Percentiles rank a stretch among this genome's conserved stretches.
Evolutionary conservation across 2,329 filamentous ascomycete genomes (phyloP).

Genomic region (Aureobasidium subglaciale): DNA sequence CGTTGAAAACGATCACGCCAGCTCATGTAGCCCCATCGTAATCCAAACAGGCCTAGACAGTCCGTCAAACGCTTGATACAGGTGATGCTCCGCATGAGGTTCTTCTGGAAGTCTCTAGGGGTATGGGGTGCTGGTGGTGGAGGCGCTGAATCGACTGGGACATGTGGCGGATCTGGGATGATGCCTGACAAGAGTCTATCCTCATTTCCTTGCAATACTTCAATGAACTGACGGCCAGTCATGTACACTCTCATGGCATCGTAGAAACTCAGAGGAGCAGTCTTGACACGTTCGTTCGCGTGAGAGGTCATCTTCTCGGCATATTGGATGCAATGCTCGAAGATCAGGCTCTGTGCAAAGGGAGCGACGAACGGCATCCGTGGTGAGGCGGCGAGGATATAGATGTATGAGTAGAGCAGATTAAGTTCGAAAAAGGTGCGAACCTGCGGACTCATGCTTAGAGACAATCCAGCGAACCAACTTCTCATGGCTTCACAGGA

Average conservation of each 20-base stretch:
- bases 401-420: constrained; percentile 81
- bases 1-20: constrained; percentile 44
- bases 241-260: constrained; percentile 80
- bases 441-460: constrained; percentile 56
- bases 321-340: constrained; percentile 80
- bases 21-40: constrained; percentile 43
- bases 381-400: constrained; percentile 75
- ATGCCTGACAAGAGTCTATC: constrained; percentile 37
- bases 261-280: constrained; percentile 73
- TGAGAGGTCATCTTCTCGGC: constrained; percentile 66
- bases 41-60: constrained; percentile 39
- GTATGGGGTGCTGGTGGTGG: constrained; percentile 28
- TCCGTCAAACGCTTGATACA: constrained; percentile 43
- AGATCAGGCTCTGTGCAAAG: constrained; percentile 73
- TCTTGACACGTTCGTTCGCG: constrained; percentile 51
- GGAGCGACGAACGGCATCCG: constrained; percentile 65
- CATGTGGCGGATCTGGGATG: constrained; percentile 34
- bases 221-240: constrained; percentile 51
- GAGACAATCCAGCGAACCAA: constrained; percentile 74
- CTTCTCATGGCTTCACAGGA: constrained; percentile 68
- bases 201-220: constrained; percentile 48
- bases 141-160: constrained; percentile 31
- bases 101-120: constrained; percentile 26
- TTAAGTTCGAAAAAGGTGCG: constrained; percentile 79
- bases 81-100: constrained; percentile 35